phyloP scores from a whole-genome alignment of 345 rosid species.

The Dovyalis caffra region DNA sequence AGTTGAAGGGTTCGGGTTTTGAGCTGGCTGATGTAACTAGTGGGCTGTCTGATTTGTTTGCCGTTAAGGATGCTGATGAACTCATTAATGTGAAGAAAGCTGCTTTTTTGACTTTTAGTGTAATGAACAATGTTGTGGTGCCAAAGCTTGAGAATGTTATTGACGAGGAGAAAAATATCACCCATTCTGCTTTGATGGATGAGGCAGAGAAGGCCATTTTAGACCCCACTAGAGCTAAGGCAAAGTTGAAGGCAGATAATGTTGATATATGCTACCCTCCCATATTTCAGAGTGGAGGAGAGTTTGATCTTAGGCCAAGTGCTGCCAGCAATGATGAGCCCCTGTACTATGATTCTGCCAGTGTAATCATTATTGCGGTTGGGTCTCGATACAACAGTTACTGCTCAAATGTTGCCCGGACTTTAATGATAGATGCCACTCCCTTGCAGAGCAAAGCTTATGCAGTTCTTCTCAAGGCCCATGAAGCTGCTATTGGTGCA shows the following conservation, averaged over 20 bases:
- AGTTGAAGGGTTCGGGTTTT: slow-evolving; percentile 48
- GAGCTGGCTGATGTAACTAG: slow-evolving; percentile 61
- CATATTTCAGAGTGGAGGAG: slow-evolving; percentile 88
- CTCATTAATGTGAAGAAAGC: slow-evolving; percentile 78
- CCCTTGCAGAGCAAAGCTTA: slow-evolving; percentile 75
- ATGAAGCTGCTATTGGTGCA: slow-evolving; percentile 72
- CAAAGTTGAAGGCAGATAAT: slow-evolving; percentile 74
- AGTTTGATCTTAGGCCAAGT: slow-evolving; percentile 87
- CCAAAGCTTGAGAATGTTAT: slow-evolving; percentile 81
- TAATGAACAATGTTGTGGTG: slow-evolving; percentile 80
- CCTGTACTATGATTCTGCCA: slow-evolving; percentile 76
- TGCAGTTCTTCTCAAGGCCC: slow-evolving; percentile 82
- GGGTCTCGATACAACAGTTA: slow-evolving; percentile 84
- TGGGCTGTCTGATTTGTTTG: slow-evolving; percentile 78
- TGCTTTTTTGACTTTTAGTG: slow-evolving; percentile 62
- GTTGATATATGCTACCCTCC: slow-evolving; percentile 96
- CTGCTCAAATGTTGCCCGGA: slow-evolving; percentile 83
- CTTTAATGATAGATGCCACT: slow-evolving; percentile 76
- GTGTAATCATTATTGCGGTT: slow-evolving; percentile 77
- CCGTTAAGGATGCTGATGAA: slow-evolving; percentile 69
- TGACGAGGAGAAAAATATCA: slow-evolving; percentile 78
- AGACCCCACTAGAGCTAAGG: slow-evolving; percentile 71
- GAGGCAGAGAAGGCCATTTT: slow-evolving; percentile 76
- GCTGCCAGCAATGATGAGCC: slow-evolving; percentile 78
- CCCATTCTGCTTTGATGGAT: slow-evolving; percentile 80